These are phyloP conservation scores for Scortechinia acanthostroma DNA, from an alignment of 2,329 filamentous ascomycete genomes.

Conservation along the genomic window DNA sequence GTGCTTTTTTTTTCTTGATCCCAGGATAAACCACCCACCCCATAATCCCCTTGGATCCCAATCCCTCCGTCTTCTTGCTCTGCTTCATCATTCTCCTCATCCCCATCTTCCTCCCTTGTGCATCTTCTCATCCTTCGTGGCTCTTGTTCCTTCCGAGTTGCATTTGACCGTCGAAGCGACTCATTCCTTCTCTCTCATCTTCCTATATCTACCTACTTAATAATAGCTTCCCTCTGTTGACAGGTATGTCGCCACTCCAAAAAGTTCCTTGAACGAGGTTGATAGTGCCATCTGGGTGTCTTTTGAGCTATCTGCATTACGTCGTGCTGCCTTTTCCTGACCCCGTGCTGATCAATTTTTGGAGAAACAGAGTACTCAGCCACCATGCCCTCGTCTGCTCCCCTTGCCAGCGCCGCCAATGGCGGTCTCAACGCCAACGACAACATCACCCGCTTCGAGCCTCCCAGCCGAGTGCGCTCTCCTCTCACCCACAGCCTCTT, in stretches of 20 bases:
- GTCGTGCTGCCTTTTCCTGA: background rate
- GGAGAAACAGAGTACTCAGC: too few species aligned
- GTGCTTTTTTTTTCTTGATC: background rate
- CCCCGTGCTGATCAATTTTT: background rate
- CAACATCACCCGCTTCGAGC: conserved; percentile 94
- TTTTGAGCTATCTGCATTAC: background rate
- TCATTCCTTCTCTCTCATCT: background rate
- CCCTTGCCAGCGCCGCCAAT: conserved; percentile 37
- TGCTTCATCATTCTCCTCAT: conserved; percentile 8
- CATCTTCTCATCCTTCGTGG: conserved; percentile 10
- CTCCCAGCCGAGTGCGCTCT: conserved; percentile 72
- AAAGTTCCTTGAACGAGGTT: too few species aligned
- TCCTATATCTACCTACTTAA: conserved; percentile 1
- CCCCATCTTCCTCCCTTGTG: conserved; percentile 2
- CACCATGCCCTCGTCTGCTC: conserved; percentile 38
- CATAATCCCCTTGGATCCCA: conserved; percentile 7
- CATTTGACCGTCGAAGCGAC: background rate
- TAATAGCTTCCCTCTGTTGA: too few species aligned
- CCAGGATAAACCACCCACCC: conserved; percentile 6
- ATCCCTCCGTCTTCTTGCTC: conserved; percentile 7
- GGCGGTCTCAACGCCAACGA: conserved; percentile 76
- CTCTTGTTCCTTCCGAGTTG: too few species aligned
- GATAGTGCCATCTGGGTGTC: too few species aligned
- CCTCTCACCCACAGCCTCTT: conserved; percentile 84
- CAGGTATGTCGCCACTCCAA: too few species aligned